Evolutionary conservation across 257 asterid species (phyloP), one percentile per base, ranked within the genome.

Genomic region (Verbena officinalis): DNA sequence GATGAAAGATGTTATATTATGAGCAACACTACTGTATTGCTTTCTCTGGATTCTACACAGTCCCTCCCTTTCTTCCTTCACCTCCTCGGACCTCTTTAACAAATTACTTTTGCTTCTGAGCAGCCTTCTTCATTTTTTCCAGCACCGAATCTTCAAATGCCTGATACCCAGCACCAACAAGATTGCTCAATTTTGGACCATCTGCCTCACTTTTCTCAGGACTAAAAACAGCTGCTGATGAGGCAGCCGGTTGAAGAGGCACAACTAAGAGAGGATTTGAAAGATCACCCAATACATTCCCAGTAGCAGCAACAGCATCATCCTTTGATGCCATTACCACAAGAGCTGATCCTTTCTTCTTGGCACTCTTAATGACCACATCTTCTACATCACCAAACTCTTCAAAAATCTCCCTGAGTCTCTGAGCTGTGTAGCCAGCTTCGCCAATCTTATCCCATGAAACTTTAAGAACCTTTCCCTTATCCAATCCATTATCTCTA

Each of bases 341-440:
- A 70, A 93, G 91, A 27, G 96, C 99, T 10, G 94, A 90, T 59
- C 95, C 82, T 80, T 80, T 92, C 81, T 83, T 87, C 84, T 83
- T 93, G 34, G 85, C 66, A 59, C 94, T 90, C 77, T 67, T 86
- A 49, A 86, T 87, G 19, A 83, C 85, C 11, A 93, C 96, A 75
- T 87, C 97, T 74, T 93, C 96, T 27, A 90, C 95, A 56, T 19
- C 59, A 21, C 99, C 99, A 73, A 93, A 87, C 62, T 78, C 62
- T 55, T 67, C 80, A 58, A 93, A 93, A 44, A 93, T 64, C 53
- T 86, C 95, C 43, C 67, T 72, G 44, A 93, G 83, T 55, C 78
- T 78, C 62, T 75, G 80, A 2, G 90, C 84, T 10, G 88, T 80
- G 65, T 93, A 93, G 62, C 74, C n/a, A n/a, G n/a, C 95, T 62